Percentiles rank a stretch among this genome's conserved stretches.
Conservation (phyloP, 345 rosid genomes). For the Eucalyptus paniculata region DNA sequence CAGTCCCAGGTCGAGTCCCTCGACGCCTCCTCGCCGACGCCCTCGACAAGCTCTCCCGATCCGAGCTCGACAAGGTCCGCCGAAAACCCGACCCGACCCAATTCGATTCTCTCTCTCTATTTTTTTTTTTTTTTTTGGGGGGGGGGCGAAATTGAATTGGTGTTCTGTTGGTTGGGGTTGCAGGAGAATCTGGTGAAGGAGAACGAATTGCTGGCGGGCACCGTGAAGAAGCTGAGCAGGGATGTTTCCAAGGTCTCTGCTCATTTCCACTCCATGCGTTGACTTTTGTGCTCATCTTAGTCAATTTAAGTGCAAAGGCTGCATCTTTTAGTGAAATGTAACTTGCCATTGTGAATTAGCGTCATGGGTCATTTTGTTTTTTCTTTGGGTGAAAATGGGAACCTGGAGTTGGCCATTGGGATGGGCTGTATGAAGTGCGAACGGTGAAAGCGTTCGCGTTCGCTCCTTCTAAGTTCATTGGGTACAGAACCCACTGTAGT, state of each 20-base stretch:
- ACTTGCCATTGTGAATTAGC: not conserved
- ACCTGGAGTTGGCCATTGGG: not conserved
- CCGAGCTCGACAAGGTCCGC: constrained; percentile 51
- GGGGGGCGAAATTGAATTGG: not conserved
- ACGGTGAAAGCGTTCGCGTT: not conserved
- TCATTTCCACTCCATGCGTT: not conserved
- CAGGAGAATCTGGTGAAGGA: constrained; percentile 71
- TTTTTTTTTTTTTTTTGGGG: too few relatives aligned
- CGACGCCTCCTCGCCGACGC: constrained; percentile 55
- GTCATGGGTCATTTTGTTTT: not conserved
- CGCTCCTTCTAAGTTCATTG: not conserved
- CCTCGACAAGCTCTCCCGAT: constrained; percentile 41
- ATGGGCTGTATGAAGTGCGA: not conserved
- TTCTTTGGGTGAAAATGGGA: not conserved
- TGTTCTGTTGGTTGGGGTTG: not conserved
- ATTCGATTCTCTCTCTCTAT: not conserved
- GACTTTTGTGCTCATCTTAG: not conserved
- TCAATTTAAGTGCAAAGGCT: not conserved
- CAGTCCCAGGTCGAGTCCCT: constrained; percentile 58
- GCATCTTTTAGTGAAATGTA: not conserved
- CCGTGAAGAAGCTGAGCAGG: constrained; percentile 81
- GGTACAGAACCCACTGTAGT: not conserved
- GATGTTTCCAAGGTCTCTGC: constrained; percentile 75
- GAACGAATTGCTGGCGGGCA: constrained; percentile 43
- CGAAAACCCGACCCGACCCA: not conserved